These are phyloP conservation scores for Saccharomyces pastorianus DNA, from an alignment of 1,139 yeast species.

Conservation along the genomic window DNA sequence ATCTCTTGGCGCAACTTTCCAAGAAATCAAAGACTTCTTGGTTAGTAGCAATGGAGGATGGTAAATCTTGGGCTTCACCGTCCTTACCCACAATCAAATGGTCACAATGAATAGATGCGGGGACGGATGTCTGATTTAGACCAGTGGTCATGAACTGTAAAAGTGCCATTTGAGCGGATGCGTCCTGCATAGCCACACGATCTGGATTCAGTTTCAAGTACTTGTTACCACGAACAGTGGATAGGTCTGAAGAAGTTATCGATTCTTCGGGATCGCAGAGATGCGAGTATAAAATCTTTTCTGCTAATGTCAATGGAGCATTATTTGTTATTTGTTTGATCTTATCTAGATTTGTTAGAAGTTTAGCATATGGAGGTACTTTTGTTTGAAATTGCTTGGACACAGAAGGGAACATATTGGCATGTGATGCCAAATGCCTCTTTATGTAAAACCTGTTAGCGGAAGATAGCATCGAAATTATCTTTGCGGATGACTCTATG, in stretches of 20 bases:
- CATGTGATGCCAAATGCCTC: constrained; percentile 31
- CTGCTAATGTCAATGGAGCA: constrained; percentile 83
- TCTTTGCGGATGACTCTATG: too few relatives aligned
- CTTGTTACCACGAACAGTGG: constrained; percentile 62
- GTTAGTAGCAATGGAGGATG: constrained; percentile 69
- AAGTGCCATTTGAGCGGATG: constrained; percentile 96
- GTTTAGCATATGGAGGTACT: constrained; percentile 80
- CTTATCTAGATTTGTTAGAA: constrained; percentile 51
- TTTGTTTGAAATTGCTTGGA: constrained; percentile 58
- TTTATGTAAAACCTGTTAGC: constrained; percentile 13
- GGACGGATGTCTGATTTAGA: constrained; percentile 75
- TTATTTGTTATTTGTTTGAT: constrained; percentile 59
- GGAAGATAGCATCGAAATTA: constrained; percentile 18
- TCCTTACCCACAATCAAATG: constrained; percentile 93
- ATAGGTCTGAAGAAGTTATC: constrained; percentile 41
- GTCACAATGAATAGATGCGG: constrained; percentile 94
- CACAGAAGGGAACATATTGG: constrained; percentile 33
- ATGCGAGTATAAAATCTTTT: constrained; percentile 88
- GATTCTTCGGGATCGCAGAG: constrained; percentile 78
- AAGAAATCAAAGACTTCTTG: constrained; percentile 91
- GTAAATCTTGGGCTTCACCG: constrained; percentile 77
- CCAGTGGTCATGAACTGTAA: constrained; percentile 97
- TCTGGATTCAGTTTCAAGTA: constrained; percentile 93
- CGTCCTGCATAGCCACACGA: constrained; percentile 98
- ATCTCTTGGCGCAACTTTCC: constrained; percentile 81